Evolutionary conservation across 768 basidiomycete genomes (phyloP).

Genomic region (Phaffia tasmanica): DNA sequence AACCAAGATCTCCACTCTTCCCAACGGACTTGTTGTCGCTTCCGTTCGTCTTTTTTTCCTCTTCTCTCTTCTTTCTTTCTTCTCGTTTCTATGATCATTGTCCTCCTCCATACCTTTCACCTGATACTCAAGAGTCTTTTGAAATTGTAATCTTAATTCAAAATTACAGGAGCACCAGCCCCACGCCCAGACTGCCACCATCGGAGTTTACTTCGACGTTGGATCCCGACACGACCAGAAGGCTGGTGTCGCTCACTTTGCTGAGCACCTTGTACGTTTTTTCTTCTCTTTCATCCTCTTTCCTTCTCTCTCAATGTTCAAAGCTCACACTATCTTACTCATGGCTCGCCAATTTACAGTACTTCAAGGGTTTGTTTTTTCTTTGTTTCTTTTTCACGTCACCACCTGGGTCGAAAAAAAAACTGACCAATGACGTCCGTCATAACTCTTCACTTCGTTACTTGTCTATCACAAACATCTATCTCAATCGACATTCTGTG

Average conservation of each 20-base stretch:
- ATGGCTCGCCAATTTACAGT: conserved; percentile 25
- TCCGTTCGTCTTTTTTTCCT: conserved; percentile 43
- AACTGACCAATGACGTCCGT: too few species aligned
- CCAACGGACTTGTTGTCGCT: conserved; percentile 90
- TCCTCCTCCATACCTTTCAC: neutral
- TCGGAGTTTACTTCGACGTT: conserved; percentile 98
- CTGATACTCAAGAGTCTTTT: neutral
- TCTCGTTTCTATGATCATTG: neutral
- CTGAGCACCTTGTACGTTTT: conserved; percentile 46
- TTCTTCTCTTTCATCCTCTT: neutral
- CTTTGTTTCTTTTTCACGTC: neutral
- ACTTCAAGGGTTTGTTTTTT: conserved; percentile 44
- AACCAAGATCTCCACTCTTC: conserved; percentile 81
- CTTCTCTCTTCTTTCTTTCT: neutral
- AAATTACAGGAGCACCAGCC: conserved; percentile 37
- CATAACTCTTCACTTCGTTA: too few species aligned
- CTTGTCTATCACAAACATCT: too few species aligned
- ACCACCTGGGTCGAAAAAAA: too few species aligned
- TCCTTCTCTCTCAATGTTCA: neutral
- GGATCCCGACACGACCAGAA: conserved; percentile 93
- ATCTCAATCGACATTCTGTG: too few species aligned
- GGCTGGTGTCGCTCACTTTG: conserved; percentile 94
- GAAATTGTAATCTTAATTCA: too few species aligned
- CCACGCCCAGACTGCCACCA: conserved; percentile 91
- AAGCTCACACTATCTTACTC: conserved; percentile 27